phyloP scores from a whole-genome alignment of 148 eudicot species.

The Rhododendron kiyosumense region DNA sequence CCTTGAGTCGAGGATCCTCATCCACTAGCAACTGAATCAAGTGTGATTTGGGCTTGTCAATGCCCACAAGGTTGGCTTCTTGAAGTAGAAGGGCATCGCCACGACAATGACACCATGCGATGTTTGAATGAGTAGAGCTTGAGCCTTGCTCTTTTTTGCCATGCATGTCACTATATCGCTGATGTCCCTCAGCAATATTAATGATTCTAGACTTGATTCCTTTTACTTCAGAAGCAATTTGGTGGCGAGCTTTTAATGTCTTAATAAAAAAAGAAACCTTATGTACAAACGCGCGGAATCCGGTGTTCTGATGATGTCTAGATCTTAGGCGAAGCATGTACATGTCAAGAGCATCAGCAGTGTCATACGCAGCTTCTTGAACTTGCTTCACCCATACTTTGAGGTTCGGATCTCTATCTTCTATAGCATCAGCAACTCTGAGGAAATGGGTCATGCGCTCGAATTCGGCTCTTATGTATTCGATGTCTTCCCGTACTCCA shows the following conservation, averaged over 20 bases:
- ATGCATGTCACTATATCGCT: background rate
- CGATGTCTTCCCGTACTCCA: background rate
- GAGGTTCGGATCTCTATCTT: background rate
- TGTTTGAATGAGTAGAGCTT: background rate
- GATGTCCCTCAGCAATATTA: background rate
- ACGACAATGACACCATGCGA: slow-evolving; percentile 5
- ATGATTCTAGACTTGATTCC: background rate
- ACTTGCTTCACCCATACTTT: slow-evolving; percentile 8
- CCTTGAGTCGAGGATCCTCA: slow-evolving; percentile 5
- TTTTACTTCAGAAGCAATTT: background rate
- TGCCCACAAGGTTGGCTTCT: slow-evolving; percentile 7
- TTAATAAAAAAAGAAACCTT: too few species aligned
- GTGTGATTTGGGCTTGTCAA: background rate
- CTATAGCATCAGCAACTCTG: background rate
- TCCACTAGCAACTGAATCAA: background rate
- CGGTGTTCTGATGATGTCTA: background rate
- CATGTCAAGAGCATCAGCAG: background rate
- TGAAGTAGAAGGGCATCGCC: slow-evolving; percentile 14
- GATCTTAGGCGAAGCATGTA: background rate
- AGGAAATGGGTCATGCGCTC: slow-evolving; percentile 3
- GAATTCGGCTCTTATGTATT: background rate
- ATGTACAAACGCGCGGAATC: too few species aligned
- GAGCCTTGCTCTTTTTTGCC: background rate
- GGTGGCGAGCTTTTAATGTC: background rate
- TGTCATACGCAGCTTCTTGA: background rate